A percentile compares a stretch with the other conserved stretches of the same genome.
phyloP scores from a whole-genome alignment of 352 stramenopile genomes.

The Phytophthora litchii region DNA sequence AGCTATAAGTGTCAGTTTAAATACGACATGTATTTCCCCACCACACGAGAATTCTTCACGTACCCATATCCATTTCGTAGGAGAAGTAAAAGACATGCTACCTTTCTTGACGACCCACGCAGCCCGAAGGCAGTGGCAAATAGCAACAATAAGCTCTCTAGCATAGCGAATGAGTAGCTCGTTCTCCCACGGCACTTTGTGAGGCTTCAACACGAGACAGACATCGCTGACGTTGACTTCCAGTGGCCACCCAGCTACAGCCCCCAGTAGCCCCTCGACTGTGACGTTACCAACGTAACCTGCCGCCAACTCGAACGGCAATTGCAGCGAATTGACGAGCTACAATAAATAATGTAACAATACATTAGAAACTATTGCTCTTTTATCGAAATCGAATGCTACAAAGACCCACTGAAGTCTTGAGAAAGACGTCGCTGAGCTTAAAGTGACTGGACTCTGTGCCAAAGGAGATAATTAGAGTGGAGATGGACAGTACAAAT shows the following conservation, averaged over 20 bases:
- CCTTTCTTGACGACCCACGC: conserved; percentile 36
- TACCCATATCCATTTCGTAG: conserved; percentile 67
- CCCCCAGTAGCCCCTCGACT: conserved; percentile 65
- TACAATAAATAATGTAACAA: conserved; percentile 12
- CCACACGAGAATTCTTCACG: neutral
- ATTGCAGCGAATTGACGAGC: conserved; percentile 67
- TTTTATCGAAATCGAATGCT: neutral
- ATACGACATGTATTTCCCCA: neutral
- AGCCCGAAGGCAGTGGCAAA: conserved; percentile 56
- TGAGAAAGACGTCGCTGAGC: conserved; percentile 65
- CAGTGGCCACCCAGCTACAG: conserved; percentile 60
- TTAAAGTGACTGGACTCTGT: conserved; percentile 72
- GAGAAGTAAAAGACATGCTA: conserved; percentile 47
- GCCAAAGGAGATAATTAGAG: conserved; percentile 1
- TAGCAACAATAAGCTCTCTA: conserved; percentile 63
- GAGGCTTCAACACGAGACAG: conserved; percentile 64
- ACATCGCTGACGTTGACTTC: conserved; percentile 59
- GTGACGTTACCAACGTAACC: conserved; percentile 74
- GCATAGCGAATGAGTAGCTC: conserved; percentile 74
- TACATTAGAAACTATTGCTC: neutral
- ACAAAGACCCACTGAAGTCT: conserved; percentile 47
- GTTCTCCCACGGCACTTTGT: conserved; percentile 68
- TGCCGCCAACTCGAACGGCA: conserved; percentile 69
- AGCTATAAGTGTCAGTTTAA: conserved; percentile 5
- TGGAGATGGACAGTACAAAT: neutral